Conservation (phyloP, 768 basidiomycete species). For the Boletus reticulatus region DNA sequence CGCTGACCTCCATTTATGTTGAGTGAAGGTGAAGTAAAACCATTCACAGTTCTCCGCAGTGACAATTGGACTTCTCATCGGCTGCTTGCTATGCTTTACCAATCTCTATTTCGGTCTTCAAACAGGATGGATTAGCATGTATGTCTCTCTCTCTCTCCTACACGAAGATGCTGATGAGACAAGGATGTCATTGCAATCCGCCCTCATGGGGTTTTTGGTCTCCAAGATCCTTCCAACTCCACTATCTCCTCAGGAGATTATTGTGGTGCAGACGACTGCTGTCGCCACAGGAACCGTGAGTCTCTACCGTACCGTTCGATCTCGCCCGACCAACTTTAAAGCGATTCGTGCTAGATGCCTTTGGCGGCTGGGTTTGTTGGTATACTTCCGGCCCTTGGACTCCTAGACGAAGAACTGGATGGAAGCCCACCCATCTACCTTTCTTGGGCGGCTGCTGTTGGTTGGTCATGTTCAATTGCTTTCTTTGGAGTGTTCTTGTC, state of each 20-base stretch:
- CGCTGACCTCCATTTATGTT: not conserved
- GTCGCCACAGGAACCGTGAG: slow-evolving; percentile 81
- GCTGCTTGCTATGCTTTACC: slow-evolving; percentile 87
- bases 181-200: slow-evolving; percentile 96
- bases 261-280: slow-evolving; percentile 93
- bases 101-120: slow-evolving; percentile 88
- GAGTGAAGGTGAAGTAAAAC: not conserved
- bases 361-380: slow-evolving; percentile 88
- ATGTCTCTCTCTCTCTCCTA: slow-evolving; percentile 17
- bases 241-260: slow-evolving; percentile 88
- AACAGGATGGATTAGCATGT: slow-evolving; percentile 92
- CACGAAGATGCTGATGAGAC: not conserved
- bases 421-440: slow-evolving; percentile 74
- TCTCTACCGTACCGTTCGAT: not conserved
- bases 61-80: slow-evolving; percentile 75
- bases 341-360: slow-evolving; percentile 54
- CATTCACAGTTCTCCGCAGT: slow-evolving; percentile 52
- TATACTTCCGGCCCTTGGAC: slow-evolving; percentile 84
- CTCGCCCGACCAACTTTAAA: not conserved
- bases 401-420: slow-evolving; percentile 73
- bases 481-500: slow-evolving; percentile 99
- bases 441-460: slow-evolving; percentile 68
- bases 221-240: slow-evolving; percentile 71
- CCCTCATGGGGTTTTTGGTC: slow-evolving; percentile 86
- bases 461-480: slow-evolving; percentile 88